phyloP scores from a whole-genome alignment of 768 basidiomycete species.

The Candolleomyces efflorescens region DNA sequence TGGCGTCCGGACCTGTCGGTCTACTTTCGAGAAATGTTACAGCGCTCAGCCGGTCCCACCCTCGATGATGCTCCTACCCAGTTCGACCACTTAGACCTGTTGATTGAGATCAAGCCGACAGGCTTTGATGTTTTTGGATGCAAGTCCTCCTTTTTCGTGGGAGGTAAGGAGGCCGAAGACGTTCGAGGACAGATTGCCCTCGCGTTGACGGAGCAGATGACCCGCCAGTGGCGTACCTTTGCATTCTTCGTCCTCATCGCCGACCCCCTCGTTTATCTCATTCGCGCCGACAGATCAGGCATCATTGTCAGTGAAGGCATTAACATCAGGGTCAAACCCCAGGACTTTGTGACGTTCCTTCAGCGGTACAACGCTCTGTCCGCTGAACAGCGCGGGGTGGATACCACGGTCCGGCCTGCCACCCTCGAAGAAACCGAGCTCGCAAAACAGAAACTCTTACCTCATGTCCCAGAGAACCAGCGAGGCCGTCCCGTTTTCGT shows the following conservation, averaged over 20 bases:
- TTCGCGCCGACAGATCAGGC: constrained; percentile 30
- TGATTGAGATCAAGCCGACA: no score
- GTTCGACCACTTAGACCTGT: no score
- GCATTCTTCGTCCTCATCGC: constrained; percentile 23
- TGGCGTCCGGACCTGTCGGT: no score
- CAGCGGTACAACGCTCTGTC: constrained; percentile 20
- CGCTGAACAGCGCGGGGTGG: constrained; percentile 18
- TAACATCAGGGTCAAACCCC: constrained; percentile 14
- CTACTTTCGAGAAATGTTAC: no score
- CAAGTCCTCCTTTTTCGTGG: no score
- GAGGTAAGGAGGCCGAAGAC: not conserved
- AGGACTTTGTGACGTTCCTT: constrained; percentile 23
- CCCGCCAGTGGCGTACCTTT: constrained; percentile 24
- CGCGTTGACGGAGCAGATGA: constrained; percentile 16
- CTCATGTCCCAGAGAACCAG: not conserved
- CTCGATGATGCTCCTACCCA: no score
- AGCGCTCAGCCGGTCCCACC: no score
- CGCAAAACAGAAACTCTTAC: constrained; percentile 6
- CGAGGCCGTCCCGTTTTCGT: constrained; percentile 9
- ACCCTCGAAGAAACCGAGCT: constrained; percentile 4
- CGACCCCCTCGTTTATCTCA: constrained; percentile 20
- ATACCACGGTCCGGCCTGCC: constrained; percentile 19
- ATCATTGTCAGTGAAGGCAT: constrained; percentile 24
- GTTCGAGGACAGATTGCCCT: constrained; percentile 19
- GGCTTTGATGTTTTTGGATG: no score